phyloP scores from a whole-genome alignment of 2,329 filamentous ascomycete species.

The Diaporthe citri region DNA sequence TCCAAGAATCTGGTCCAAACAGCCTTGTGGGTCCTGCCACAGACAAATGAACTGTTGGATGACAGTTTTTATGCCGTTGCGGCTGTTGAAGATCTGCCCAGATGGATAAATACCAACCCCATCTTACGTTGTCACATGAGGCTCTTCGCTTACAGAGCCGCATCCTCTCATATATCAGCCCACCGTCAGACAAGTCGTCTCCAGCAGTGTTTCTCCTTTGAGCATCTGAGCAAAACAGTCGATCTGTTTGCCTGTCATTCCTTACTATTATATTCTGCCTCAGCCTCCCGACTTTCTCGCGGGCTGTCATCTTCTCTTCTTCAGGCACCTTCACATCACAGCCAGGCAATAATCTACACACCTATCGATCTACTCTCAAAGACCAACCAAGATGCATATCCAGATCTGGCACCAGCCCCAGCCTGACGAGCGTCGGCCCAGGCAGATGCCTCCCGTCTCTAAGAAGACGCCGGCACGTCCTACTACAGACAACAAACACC shows the following conservation, averaged over 20 bases:
- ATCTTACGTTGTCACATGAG: slow-evolving; percentile 32
- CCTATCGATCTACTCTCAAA: background rate
- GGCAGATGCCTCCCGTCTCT: slow-evolving; percentile 11
- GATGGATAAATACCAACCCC: slow-evolving; percentile 25
- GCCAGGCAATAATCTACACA: background rate
- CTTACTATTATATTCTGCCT: background rate
- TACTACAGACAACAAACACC: slow-evolving; percentile 16
- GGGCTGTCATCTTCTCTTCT: background rate
- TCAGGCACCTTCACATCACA: background rate
- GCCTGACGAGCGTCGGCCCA: slow-evolving; percentile 23
- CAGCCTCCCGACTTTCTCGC: background rate
- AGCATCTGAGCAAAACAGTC: slow-evolving; percentile 22
- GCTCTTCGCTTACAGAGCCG: slow-evolving; percentile 13
- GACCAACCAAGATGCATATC: background rate
- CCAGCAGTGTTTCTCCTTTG: background rate
- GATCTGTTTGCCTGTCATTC: slow-evolving; percentile 23
- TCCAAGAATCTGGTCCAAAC: slow-evolving; percentile 27
- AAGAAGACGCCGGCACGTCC: slow-evolving; percentile 22
- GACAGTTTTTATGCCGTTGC: slow-evolving; percentile 28
- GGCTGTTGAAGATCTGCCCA: slow-evolving; percentile 23
- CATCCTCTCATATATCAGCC: slow-evolving; percentile 32
- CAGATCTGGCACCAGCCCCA: slow-evolving; percentile 16
- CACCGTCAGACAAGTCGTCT: background rate
- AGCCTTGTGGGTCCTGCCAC: slow-evolving; percentile 31
- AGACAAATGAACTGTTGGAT: slow-evolving; percentile 32